These are phyloP conservation scores for Malus hybrid DNA, from an alignment of 331 rosid genomes.

Conservation along the genomic window DNA sequence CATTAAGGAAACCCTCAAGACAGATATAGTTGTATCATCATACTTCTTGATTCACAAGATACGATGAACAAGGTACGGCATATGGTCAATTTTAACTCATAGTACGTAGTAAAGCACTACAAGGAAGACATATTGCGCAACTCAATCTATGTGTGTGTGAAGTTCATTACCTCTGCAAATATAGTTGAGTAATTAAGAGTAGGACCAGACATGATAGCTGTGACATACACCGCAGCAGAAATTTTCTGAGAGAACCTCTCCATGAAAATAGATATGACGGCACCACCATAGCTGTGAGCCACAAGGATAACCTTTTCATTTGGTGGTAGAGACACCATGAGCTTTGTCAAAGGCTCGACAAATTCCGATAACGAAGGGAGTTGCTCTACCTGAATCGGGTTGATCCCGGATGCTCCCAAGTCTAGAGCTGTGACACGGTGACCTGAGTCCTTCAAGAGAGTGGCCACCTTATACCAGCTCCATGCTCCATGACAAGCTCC, in stretches of 20 bases:
- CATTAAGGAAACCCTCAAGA: too few relatives aligned
- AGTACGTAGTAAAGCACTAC: too few relatives aligned
- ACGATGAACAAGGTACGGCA: too few relatives aligned
- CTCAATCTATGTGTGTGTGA: too few relatives aligned
- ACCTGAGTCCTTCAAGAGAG: neutral
- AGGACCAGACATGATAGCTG: slow-evolving; percentile 24
- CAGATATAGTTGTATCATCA: too few relatives aligned
- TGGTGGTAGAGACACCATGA: slow-evolving; percentile 11
- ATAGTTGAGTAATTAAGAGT: neutral
- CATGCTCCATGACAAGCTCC: slow-evolving; percentile 11
- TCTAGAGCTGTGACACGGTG: slow-evolving; percentile 15
- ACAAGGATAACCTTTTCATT: slow-evolving; percentile 15
- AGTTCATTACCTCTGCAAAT: slow-evolving; percentile 13
- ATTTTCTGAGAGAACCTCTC: slow-evolving; percentile 25
- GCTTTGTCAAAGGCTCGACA: neutral
- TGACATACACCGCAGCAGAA: slow-evolving; percentile 25
- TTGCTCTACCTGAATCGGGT: neutral
- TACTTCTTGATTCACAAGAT: too few relatives aligned
- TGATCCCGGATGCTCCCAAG: slow-evolving; percentile 13
- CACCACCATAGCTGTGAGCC: neutral
- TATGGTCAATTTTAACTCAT: too few relatives aligned
- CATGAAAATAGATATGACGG: neutral
- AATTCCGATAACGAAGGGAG: neutral
- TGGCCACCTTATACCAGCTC: slow-evolving; percentile 14
- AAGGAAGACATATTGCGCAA: too few relatives aligned